phyloP scores from a whole-genome alignment of 129 eudicot genomes.

The Gnaphalium uliginosum region DNA sequence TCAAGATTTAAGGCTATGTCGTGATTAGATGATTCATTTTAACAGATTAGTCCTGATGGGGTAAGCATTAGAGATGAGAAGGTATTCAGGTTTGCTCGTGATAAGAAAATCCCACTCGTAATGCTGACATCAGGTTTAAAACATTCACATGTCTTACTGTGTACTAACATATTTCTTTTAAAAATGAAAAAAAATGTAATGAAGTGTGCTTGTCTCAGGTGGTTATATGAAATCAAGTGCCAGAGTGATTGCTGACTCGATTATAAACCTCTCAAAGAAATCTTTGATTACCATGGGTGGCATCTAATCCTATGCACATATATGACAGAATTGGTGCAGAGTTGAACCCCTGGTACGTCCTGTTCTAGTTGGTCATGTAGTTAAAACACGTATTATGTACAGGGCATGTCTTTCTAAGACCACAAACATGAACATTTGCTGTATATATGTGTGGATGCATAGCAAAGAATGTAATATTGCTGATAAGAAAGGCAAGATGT shows the following conservation, averaged over 20 bases:
- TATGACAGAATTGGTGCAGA: not conserved
- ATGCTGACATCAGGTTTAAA: conserved; percentile 89
- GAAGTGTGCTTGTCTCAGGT: conserved; percentile 45
- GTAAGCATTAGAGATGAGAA: conserved; percentile 76
- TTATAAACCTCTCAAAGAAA: conserved; percentile 72
- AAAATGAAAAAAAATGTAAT: not conserved
- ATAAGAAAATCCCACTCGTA: conserved; percentile 70
- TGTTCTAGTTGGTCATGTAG: conserved; percentile 11
- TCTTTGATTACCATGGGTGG: conserved; percentile 52
- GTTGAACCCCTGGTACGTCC: not conserved
- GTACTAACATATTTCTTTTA: not conserved
- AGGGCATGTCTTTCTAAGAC: no score
- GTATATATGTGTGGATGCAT: conserved; percentile 5
- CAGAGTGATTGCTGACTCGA: conserved; percentile 79
- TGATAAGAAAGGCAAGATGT: not conserved
- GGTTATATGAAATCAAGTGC: conserved; percentile 98
- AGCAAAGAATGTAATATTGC: conserved; percentile 7
- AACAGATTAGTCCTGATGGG: conserved; percentile 88
- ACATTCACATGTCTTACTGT: not conserved
- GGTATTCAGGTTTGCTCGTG: conserved; percentile 76
- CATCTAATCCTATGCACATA: not conserved
- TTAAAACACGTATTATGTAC: not conserved
- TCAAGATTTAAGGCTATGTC: not conserved
- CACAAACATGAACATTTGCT: not conserved
- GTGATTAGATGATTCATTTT: not conserved